Base-by-base conservation (phyloP, 129 eudicot species). In the Lactuca saligna region DNA sequence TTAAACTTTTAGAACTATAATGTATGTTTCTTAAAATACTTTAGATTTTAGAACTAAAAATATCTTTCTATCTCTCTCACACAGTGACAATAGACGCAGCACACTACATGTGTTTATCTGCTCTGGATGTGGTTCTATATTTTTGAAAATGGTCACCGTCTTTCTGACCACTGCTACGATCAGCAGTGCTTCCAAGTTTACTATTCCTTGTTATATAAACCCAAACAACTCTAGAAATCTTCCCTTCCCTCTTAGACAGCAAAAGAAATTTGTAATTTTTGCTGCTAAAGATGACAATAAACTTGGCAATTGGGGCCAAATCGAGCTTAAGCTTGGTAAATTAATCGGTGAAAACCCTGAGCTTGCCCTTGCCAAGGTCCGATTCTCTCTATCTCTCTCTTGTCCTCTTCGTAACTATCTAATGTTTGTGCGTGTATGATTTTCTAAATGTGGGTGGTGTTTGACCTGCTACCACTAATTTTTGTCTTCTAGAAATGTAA, bases 321-420 rank as follows among this genome's bases (percentile, higher is more conserved):
- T 89, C 82, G 93, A 87, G 82, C 83, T 83, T 59, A 77, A 87
- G 62, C 80, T 81, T 32, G 89, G 88, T 55, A 58, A 75, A 65
- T 79, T 89, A 74, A 58, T 89, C 48, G 87, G 88, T 56, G 86
- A 89, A 80, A 87, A 83, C 80, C 86, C 97, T 5, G 72, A 94
- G 65, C 63, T 87, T 67, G 83, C 87, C 74, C 76, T 83, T 14
- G 71, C 93, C 51, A 87, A 94, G 99, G 99, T 91, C 32, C 46
- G 7, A 56, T 57, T 68, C 54, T 56, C 15, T 65, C 50, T 54
- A 9, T 14, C 20, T 68, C 7, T 29, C n/a, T 61, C 20, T 25
- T 1, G 17, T 11, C 16, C 4, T 48, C 16, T 72, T 35, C 34
- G 4, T 67, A 16, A 6, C 15, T 31, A 7, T 58, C 8, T 61